These are phyloP conservation scores for Xylaria sp. DNA, from an alignment of 495 filamentous ascomycete genomes.

Conservation along the genomic window DNA sequence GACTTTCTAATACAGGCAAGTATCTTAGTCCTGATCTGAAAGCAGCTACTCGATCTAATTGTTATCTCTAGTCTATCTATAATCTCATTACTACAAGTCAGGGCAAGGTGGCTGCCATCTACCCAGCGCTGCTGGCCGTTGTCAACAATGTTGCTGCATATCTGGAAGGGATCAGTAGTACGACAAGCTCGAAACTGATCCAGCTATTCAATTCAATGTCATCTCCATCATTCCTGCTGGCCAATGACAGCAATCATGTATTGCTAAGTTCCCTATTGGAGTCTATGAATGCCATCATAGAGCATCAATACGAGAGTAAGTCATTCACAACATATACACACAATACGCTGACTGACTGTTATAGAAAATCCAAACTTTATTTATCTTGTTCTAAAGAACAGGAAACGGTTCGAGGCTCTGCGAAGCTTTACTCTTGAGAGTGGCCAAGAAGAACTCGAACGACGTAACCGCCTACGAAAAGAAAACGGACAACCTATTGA, in stretches of 20 bases:
- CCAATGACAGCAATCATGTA: conserved; percentile 90
- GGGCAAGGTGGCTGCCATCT: conserved; percentile 88
- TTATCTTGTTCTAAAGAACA: conserved; percentile 78
- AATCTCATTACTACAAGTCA: conserved; percentile 90
- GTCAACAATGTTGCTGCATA: conserved; percentile 92
- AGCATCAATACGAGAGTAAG: conserved; percentile 87
- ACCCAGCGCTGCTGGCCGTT: conserved; percentile 89
- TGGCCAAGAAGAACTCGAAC: conserved; percentile 91
- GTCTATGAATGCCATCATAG: conserved; percentile 88
- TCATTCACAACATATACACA: not conserved
- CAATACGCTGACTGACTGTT: conserved; percentile 46
- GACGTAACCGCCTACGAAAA: conserved; percentile 76
- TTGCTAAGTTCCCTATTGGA: conserved; percentile 85
- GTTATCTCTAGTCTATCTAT: conserved; percentile 76
- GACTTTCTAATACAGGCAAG: conserved; percentile 92
- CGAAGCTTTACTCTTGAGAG: conserved; percentile 94
- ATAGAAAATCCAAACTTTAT: conserved; percentile 84
- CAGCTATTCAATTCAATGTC: conserved; percentile 95
- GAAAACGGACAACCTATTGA: conserved; percentile 60
- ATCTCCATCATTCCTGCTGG: conserved; percentile 89
- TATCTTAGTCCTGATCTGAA: conserved; percentile 28
- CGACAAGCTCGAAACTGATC: conserved; percentile 79
- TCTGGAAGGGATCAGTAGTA: conserved; percentile 74
- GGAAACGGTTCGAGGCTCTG: conserved; percentile 85
- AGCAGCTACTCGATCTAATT: conserved; percentile 13